phyloP scores from a whole-genome alignment of 2,329 filamentous ascomycete genomes.

The Leptographium procerum region DNA sequence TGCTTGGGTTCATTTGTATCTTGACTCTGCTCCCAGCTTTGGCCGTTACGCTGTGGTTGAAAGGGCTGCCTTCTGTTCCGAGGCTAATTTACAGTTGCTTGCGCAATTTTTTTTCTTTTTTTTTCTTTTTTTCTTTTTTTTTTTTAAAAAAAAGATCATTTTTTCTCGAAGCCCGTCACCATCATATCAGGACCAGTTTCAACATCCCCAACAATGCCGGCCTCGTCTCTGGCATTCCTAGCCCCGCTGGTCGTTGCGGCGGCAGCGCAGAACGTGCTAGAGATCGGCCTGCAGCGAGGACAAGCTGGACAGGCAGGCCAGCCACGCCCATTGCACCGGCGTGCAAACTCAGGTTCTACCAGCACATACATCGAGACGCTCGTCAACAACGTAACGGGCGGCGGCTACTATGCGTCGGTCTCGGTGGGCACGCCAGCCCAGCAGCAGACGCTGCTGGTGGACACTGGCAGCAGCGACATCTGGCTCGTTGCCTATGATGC shows the following conservation, averaged over 20 bases:
- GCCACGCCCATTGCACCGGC: constrained; percentile 10
- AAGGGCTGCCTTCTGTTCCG: no score
- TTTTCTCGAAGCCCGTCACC: no score
- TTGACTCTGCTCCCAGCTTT: no score
- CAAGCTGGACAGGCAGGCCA: constrained; percentile 8
- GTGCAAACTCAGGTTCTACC: constrained; percentile 7
- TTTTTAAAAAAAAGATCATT: background rate
- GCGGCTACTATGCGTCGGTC: constrained; percentile 46
- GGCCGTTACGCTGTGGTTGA: no score
- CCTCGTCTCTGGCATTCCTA: background rate
- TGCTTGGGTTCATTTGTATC: no score
- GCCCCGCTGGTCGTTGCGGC: constrained; percentile 2
- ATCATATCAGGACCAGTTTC: no score
- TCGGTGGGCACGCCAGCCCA: constrained; percentile 49
- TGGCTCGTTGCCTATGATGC: constrained; percentile 37
- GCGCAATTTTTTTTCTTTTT: no score
- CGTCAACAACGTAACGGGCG: constrained; percentile 42
- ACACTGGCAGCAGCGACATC: constrained; percentile 53
- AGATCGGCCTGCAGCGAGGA: constrained; percentile 12
- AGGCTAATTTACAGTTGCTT: no score
- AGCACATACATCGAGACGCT: constrained; percentile 25
- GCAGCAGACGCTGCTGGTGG: constrained; percentile 40
- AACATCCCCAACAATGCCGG: background rate
- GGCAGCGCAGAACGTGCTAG: constrained; percentile 10
- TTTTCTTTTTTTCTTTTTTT: no score